Percentiles rank a stretch among this genome's conserved stretches.
Evolutionary conservation across 1,284 basidiomycete genomes (phyloP).

Genomic region (Cryptococcus wingfieldii): DNA sequence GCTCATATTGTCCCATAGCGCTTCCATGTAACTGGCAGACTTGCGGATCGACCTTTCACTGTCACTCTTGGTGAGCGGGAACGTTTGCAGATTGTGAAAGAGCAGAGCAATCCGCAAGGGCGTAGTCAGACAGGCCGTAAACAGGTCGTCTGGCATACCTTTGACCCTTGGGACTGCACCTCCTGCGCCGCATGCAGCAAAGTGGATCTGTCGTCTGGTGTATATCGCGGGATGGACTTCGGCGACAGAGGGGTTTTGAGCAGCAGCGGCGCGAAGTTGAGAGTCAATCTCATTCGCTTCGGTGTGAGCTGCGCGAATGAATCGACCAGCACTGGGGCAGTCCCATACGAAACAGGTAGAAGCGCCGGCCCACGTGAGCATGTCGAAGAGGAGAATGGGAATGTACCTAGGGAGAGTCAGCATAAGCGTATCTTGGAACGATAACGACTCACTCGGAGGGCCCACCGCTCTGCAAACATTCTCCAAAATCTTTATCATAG

Average conservation of each 20-base stretch:
- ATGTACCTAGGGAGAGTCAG: constrained; percentile 27
- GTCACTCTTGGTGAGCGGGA: constrained; percentile 25
- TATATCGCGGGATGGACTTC: constrained; percentile 31
- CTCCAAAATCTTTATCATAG: constrained; percentile 35
- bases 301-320: constrained; percentile 27
- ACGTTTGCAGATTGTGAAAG: constrained; percentile 33
- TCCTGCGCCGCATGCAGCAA: constrained; percentile 34
- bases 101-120: constrained; percentile 29
- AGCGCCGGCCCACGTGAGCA: constrained; percentile 36
- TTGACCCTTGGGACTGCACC: constrained; percentile 23
- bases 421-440: background rate
- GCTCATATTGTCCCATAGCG: constrained; percentile 26
- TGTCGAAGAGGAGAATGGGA: constrained; percentile 37
- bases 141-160: constrained; percentile 37
- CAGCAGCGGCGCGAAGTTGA: constrained; percentile 29
- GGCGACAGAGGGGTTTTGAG: constrained; percentile 23
- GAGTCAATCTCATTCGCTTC: constrained; percentile 38
- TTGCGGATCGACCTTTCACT: constrained; percentile 10
- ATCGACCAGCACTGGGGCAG: constrained; percentile 31
- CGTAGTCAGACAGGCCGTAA: constrained; percentile 33
- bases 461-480: constrained; percentile 24
- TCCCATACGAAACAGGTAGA: constrained; percentile 41
- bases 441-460: constrained; percentile 31
- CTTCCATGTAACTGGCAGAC: constrained; percentile 21
- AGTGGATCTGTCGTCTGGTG: constrained; percentile 33